Base-by-base conservation (phyloP, 768 basidiomycete species). In the Polyporus arcularius region DNA sequence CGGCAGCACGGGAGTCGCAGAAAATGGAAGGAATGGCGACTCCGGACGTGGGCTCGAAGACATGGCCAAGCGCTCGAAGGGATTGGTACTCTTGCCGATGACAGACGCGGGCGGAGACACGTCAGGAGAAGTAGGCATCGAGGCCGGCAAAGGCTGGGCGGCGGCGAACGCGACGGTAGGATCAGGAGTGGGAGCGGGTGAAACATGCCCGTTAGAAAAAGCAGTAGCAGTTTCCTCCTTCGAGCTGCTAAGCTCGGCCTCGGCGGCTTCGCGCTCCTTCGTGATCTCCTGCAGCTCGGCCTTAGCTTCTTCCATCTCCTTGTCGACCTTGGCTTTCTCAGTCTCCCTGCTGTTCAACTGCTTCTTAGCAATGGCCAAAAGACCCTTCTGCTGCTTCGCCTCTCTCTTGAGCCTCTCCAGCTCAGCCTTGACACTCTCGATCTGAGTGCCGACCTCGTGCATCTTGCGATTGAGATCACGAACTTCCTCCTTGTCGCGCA, bases 401-500 rank as follows among this genome's bases (percentile, higher is more conserved):
- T 98, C 96, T 75, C 92, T 98, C 79, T 87, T 95, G 42, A 83
- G 73, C 76, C 91, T 95, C 73, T 98, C 97, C 21, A 94, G 77
- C 62, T 92, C 87, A 11, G 75, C 78, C 72, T 90, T 95, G 53
- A 88, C 72, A 11, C 76, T 70, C 48, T 90, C 85, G 39, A 87
- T 87, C 73, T 94, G 86, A 62, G 87, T 82, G 8, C 86, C 85
- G 15, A 85, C 83, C 67, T 94, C 93, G 12, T 85, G 80, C 90
- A 98, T 92, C 71, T 84, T 85, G 67, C 86, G 84, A 68, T 97
- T 88, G 62, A 98, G 75, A 43, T 88, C 91, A 43, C 96, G 81
- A 4, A 91, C 86, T 62, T 98, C 97, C 73, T 99, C 97, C 75
- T 96, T 98, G 73, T 98, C 97, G 40, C 91, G 82, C 61, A 99